These are phyloP conservation scores for Tubosaeta brunneosetosa DNA, from an alignment of 768 basidiomycete genomes.

Conservation along the genomic window DNA sequence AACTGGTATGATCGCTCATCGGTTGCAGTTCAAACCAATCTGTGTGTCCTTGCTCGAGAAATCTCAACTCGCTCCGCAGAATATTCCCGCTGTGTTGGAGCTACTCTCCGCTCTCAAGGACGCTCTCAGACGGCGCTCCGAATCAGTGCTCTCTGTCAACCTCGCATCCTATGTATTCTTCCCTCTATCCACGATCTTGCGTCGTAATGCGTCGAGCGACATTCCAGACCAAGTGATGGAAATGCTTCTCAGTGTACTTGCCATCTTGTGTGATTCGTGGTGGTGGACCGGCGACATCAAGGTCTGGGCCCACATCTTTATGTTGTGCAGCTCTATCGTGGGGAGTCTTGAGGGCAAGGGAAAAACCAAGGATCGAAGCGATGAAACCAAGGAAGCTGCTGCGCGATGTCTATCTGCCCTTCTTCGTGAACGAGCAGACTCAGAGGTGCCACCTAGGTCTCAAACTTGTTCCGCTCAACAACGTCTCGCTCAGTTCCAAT, in stretches of 20 bases:
- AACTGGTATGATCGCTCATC: neutral
- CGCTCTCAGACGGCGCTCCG: slow-evolving; percentile 41
- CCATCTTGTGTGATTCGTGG: slow-evolving; percentile 63
- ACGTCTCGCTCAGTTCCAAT: slow-evolving; percentile 39
- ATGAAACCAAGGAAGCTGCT: slow-evolving; percentile 80
- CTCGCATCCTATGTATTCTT: slow-evolving; percentile 84
- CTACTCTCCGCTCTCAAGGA: slow-evolving; percentile 53
- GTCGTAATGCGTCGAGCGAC: slow-evolving; percentile 60
- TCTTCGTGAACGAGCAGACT: slow-evolving; percentile 45
- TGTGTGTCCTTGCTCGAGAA: slow-evolving; percentile 80
- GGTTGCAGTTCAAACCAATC: slow-evolving; percentile 51
- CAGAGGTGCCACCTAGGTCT: slow-evolving; percentile 36
- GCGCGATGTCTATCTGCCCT: slow-evolving; percentile 61
- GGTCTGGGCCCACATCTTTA: slow-evolving; percentile 84
- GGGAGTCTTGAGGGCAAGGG: slow-evolving; percentile 63
- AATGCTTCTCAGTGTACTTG: slow-evolving; percentile 56
- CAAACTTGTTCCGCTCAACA: slow-evolving; percentile 10
- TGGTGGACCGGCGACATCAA: slow-evolving; percentile 77
- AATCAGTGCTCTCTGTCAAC: slow-evolving; percentile 44
- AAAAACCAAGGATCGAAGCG: slow-evolving; percentile 65
- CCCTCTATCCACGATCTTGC: slow-evolving; percentile 80
- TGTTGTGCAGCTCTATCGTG: slow-evolving; percentile 61
- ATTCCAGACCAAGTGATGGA: slow-evolving; percentile 83
- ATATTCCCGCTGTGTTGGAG: slow-evolving; percentile 42
- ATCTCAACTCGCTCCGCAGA: slow-evolving; percentile 55